phyloP scores from a whole-genome alignment of 441 rosid genomes.

The Biscutella laevigata region DNA sequence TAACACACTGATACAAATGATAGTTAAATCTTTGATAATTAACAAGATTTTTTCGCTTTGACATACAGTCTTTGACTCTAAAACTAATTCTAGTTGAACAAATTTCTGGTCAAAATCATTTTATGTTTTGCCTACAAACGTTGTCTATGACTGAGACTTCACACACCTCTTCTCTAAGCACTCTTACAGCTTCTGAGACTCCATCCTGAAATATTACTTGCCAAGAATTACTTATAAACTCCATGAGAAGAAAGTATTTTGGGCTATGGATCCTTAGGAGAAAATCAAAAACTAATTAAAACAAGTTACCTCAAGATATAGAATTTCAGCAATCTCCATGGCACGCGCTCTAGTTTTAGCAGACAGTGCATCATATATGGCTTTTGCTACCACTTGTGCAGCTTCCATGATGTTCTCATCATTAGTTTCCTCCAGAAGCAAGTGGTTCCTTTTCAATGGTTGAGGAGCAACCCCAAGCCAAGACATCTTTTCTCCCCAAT shows the following conservation, averaged over 20 bases:
- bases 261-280: background rate
- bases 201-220: constrained; percentile 40
- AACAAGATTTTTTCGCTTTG: too few species aligned
- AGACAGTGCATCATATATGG: constrained; percentile 51
- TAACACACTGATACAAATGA: too few species aligned
- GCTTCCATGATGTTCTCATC: constrained; percentile 36
- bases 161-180: constrained; percentile 42
- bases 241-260: background rate
- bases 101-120: too few species aligned
- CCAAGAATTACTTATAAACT: background rate
- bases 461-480: constrained; percentile 94
- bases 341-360: constrained; percentile 44
- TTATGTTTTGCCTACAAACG: too few species aligned
- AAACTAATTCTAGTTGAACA: too few species aligned
- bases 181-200: constrained; percentile 50
- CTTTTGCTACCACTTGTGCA: constrained; percentile 41
- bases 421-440: constrained; percentile 39
- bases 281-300: background rate
- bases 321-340: constrained; percentile 36
- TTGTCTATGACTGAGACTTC: constrained; percentile 5
- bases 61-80: too few species aligned
- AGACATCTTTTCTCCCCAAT: constrained; percentile 88
- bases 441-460: constrained; percentile 52
- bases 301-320: constrained; percentile 58
- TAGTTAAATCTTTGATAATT: too few species aligned